Conservation (phyloP, 176 grass and related monocot species). For the Avena atlantica region DNA sequence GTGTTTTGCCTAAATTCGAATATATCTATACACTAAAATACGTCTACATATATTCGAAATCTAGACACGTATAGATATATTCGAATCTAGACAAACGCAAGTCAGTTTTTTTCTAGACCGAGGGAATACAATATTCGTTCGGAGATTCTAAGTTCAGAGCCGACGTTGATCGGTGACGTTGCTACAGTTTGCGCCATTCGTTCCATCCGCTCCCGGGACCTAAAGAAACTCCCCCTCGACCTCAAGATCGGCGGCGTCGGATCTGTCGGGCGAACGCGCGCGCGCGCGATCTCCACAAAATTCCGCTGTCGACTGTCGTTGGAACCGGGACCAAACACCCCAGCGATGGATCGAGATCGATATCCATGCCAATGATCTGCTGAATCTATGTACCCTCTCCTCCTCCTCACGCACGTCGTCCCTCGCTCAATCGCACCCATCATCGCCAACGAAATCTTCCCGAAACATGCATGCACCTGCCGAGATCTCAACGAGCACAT, state of each 20-base stretch:
- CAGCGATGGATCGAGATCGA: no score
- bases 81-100: no score
- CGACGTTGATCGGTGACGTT: conserved; percentile 12
- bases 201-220: not conserved
- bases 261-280: no score
- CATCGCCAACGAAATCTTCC: not conserved
- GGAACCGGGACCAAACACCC: not conserved
- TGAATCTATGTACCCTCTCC: conserved; percentile 5
- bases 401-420: not conserved
- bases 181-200: not conserved
- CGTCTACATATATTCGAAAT: no score
- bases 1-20: no score
- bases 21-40: no score
- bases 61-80: no score
- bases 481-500: not conserved
- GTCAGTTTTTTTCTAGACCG: no score
- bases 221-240: no score
- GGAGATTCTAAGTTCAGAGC: not conserved
- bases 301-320: not conserved
- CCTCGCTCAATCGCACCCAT: not conserved
- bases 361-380: not conserved
- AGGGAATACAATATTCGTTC: not conserved
- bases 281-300: not conserved
- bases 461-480: not conserved
- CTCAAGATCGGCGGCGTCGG: no score